Base-by-base conservation (phyloP, 257 asterid genomes). In the Eustoma russellianum region DNA sequence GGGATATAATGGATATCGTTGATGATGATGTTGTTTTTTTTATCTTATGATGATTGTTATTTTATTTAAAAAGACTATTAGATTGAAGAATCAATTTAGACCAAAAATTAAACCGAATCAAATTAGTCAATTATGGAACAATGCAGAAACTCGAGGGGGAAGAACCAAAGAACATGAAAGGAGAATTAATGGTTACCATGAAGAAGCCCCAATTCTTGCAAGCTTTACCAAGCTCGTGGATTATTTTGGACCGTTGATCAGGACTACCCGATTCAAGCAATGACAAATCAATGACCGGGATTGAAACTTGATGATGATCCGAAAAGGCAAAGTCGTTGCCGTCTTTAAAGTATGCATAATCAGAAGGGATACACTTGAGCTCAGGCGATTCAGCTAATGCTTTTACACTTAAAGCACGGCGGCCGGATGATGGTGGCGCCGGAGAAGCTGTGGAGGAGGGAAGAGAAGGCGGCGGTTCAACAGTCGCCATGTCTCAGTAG, bases 171-270 rank as follows among this genome's bases (percentile, higher is more conserved):
- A 15, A 44, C 48, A 7, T 44, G 1, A 11, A n/a, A 11, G 14
- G 9, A 17, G 47, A 45, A 46, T 13, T 16, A 13, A 10, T 5
- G 2, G 1, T 14, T 57, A 78, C 85, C 71, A 79, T 67, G 34
- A 79, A 79, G 71, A 78, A 75, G 13, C 85, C 81, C 85, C 85
- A 75, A 0, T 78, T 71, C 19, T 68, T 63, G 17, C 85, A 75
- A 3, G 79, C 81, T 19, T 13, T 33, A 44, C 62, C 67, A 28
- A 75, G 73, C 5, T 69, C 65, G 18, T 7, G 53, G 49, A 78
- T 67, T 5, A 6, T 54, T 57, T 56, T 33, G 57, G 58, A 52
- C 30, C 74, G 77, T 49, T 69, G 65, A 12, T 64, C 56, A 6
- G 67, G 60, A 44, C 52, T 46, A 41, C 40, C 53, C 13, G 75